Evolutionary conservation across 495 filamentous ascomycete species (phyloP).

Genomic region (Neurospora sp.): DNA sequence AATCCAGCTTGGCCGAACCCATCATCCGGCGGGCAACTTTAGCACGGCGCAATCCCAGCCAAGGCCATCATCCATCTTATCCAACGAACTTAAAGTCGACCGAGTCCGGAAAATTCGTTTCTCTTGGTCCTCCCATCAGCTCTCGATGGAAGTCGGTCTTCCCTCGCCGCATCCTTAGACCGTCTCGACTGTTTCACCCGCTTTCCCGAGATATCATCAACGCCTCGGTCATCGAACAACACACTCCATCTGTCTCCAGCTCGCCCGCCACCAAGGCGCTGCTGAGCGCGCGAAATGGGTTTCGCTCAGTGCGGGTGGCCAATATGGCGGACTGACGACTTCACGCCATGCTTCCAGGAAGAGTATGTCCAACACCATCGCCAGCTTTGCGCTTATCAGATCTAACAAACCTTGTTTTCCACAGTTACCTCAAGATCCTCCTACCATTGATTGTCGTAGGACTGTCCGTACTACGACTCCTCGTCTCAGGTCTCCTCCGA

Average conservation of each 20-base stretch:
- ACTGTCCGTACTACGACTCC: conserved; percentile 58
- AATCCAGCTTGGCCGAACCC: background rate
- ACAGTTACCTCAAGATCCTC: conserved; percentile 74
- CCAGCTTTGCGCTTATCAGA: background rate
- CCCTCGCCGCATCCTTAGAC: background rate
- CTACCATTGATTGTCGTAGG: conserved; percentile 65
- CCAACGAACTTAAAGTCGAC: background rate
- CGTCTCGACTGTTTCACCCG: background rate
- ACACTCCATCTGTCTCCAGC: background rate
- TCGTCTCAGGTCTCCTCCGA: conserved; percentile 40
- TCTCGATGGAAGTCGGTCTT: background rate
- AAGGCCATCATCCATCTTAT: background rate
- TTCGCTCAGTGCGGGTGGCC: conserved; percentile 71
- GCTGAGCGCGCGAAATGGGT: conserved; percentile 22
- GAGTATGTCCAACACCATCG: conserved; percentile 51
- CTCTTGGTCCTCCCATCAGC: background rate
- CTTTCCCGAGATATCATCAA: background rate
- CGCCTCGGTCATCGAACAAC: background rate
- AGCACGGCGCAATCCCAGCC: background rate
- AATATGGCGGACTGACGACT: conserved; percentile 81
- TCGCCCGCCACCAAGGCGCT: conserved; percentile 11
- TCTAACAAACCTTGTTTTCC: conserved; percentile 1
- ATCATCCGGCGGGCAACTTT: background rate
- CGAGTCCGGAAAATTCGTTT: background rate
- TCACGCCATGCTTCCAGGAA: conserved; percentile 76